Conservation (phyloP, 1,284 basidiomycete genomes). For the Apiotrichum brassicae region DNA sequence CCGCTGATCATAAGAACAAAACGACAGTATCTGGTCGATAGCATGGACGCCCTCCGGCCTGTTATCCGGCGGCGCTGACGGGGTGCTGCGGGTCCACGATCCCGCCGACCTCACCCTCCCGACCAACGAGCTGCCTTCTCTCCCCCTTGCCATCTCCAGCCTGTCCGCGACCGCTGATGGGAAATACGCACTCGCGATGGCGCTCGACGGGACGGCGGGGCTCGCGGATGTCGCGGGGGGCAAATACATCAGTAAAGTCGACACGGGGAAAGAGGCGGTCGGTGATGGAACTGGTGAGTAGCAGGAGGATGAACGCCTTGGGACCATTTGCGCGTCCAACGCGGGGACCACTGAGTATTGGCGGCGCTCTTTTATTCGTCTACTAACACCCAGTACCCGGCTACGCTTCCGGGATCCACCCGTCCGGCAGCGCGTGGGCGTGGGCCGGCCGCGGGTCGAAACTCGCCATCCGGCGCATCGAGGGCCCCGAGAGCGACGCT, state of each 20-base stretch:
- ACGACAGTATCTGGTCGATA: slow-evolving; percentile 38
- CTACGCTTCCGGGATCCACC: slow-evolving; percentile 74
- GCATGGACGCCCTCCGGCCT: slow-evolving; percentile 29
- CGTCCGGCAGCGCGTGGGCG: slow-evolving; percentile 63
- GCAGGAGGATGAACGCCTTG: no score
- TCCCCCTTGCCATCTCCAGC: slow-evolving; percentile 67
- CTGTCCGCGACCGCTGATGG: slow-evolving; percentile 63
- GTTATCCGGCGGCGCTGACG: slow-evolving; percentile 36
- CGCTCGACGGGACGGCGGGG: slow-evolving; percentile 68
- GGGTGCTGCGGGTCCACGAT: slow-evolving; percentile 37
- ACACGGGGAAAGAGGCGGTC: slow-evolving; percentile 59
- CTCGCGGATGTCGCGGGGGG: slow-evolving; percentile 54
- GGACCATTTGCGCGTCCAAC: neutral
- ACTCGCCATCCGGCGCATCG: slow-evolving; percentile 47
- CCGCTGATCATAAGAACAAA: slow-evolving; percentile 20
- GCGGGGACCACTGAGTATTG: no score
- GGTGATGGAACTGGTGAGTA: slow-evolving; percentile 59
- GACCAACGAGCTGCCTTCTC: slow-evolving; percentile 57
- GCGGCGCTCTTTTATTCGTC: no score
- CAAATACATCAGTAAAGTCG: slow-evolving; percentile 52
- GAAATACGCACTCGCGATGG: slow-evolving; percentile 62
- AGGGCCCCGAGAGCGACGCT: slow-evolving; percentile 45
- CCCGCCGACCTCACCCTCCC: slow-evolving; percentile 52
- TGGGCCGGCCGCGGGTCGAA: slow-evolving; percentile 70
- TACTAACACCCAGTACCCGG: slow-evolving; percentile 54